Evolutionary conservation across 805 yeast genomes (phyloP).

Genomic region (Blastobotrys muscicola): DNA sequence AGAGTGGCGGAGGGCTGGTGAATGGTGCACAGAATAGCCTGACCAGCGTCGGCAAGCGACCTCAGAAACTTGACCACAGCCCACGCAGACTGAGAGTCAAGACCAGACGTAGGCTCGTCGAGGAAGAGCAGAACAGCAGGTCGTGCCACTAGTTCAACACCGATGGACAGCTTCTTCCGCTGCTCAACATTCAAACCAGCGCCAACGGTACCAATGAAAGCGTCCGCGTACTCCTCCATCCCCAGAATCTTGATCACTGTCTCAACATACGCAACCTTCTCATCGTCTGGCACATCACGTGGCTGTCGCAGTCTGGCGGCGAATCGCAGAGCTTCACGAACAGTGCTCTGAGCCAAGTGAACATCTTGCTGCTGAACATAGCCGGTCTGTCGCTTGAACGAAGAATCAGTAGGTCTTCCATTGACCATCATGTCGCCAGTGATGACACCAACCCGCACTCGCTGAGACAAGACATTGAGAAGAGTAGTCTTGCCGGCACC

Average conservation of each 20-base stretch:
- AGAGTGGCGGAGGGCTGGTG: constrained; percentile 65
- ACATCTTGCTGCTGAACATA: constrained; percentile 72
- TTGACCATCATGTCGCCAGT: constrained; percentile 66
- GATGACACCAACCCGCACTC: constrained; percentile 60
- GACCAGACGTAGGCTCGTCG: constrained; percentile 65
- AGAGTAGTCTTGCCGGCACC: constrained; percentile 84
- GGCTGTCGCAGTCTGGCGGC: constrained; percentile 68
- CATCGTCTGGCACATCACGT: constrained; percentile 39
- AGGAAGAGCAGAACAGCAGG: constrained; percentile 49
- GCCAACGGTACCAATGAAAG: constrained; percentile 65
- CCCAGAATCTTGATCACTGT: constrained; percentile 53
- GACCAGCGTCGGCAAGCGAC: constrained; percentile 58
- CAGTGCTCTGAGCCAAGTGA: constrained; percentile 55
- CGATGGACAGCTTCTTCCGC: constrained; percentile 53
- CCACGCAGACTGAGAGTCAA: constrained; percentile 54
- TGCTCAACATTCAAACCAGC: constrained; percentile 59
- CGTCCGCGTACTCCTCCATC: constrained; percentile 59
- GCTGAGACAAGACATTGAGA: constrained; percentile 60
- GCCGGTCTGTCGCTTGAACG: constrained; percentile 60
- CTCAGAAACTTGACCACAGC: constrained; percentile 55
- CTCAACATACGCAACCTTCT: constrained; percentile 57
- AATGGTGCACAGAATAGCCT: constrained; percentile 61
- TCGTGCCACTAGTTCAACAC: constrained; percentile 59
- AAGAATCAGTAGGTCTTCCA: constrained; percentile 50
- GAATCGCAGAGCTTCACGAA: constrained; percentile 59